A percentile compares a stretch with the other conserved stretches of the same genome.
Conservation (phyloP, 1,139 yeast genomes). For the Taiozyma onychis region DNA sequence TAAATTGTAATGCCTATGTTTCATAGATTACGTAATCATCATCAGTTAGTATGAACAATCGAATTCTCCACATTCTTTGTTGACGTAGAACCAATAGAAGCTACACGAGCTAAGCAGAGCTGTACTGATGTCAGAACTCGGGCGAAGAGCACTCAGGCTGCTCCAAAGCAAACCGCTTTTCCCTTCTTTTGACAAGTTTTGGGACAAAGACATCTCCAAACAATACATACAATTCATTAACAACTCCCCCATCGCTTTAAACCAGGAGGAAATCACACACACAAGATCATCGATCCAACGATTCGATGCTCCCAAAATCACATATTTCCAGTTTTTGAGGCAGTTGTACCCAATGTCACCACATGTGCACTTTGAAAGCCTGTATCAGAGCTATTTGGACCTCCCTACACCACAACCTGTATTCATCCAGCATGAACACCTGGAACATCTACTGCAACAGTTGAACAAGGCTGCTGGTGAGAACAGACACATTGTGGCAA, state of each 20-base stretch:
- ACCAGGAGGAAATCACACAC: not conserved
- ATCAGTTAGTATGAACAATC: no score
- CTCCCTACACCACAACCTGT: constrained; percentile 35
- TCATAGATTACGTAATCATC: not conserved
- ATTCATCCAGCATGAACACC: constrained; percentile 31
- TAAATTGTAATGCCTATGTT: no score
- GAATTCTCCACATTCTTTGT: no score
- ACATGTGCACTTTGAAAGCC: constrained; percentile 26
- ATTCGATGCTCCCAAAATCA: not conserved
- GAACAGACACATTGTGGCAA: constrained; percentile 6
- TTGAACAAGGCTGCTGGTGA: constrained; percentile 22
- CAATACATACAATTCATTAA: constrained; percentile 32
- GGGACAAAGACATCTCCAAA: constrained; percentile 71
- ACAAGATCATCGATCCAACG: not conserved
- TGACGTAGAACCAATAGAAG: not conserved
- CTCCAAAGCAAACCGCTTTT: not conserved
- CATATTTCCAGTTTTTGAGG: constrained; percentile 26
- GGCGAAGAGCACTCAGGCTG: not conserved
- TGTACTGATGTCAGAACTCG: not conserved
- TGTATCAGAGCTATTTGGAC: constrained; percentile 32
- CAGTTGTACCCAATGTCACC: constrained; percentile 32
- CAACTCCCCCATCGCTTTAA: constrained; percentile 13
- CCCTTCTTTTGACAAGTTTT: constrained; percentile 53
- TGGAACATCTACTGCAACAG: constrained; percentile 33
- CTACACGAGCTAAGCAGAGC: not conserved